Percentiles rank a stretch among this genome's conserved stretches.
These are phyloP conservation scores for Mallotus repandus DNA, from an alignment of 441 rosid genomes.

Conservation along the genomic window DNA sequence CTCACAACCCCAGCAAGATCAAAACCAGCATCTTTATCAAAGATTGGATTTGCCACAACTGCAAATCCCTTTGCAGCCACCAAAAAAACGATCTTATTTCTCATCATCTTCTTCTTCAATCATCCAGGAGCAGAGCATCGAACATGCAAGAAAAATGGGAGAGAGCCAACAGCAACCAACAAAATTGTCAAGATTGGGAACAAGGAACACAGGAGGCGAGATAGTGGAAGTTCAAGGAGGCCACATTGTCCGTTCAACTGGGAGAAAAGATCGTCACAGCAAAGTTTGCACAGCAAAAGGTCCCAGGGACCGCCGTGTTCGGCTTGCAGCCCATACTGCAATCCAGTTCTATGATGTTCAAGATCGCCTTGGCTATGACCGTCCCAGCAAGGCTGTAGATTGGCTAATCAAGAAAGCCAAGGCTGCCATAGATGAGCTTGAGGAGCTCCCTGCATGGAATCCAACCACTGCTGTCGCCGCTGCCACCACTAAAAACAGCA, in stretches of 20 bases:
- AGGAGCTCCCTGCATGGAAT: conserved; percentile 79
- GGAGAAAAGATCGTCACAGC: conserved; percentile 86
- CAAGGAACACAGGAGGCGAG: conserved; percentile 60
- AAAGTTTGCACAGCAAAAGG: conserved; percentile 94
- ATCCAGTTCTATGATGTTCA: conserved; percentile 95
- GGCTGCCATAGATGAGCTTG: conserved; percentile 79
- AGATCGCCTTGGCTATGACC: conserved; percentile 89
- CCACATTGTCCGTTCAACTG: conserved; percentile 83
- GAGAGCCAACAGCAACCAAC: conserved; percentile 40
- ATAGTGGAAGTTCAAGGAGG: conserved; percentile 94
- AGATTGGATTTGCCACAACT: conserved; percentile 25
- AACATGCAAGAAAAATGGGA: conserved; percentile 65
- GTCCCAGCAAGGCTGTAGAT: conserved; percentile 93
- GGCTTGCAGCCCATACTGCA: conserved; percentile 89
- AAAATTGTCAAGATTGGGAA: conserved; percentile 52
- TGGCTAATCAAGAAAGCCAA: conserved; percentile 91
- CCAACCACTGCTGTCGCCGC: conserved; percentile 41
- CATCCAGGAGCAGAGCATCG: conserved; percentile 24
- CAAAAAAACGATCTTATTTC: conserved; percentile 38
- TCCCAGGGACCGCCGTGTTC: conserved; percentile 90
- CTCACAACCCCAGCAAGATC: conserved; percentile 23
- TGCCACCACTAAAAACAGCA: conserved; percentile 27
- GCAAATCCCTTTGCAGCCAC: conserved; percentile 20
- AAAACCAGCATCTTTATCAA: conserved; percentile 27
- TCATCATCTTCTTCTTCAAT: conserved; percentile 24